These are phyloP conservation scores for Mollisia scopiformis DNA, from an alignment of 2,329 filamentous ascomycete species.

Conservation along the genomic window DNA sequence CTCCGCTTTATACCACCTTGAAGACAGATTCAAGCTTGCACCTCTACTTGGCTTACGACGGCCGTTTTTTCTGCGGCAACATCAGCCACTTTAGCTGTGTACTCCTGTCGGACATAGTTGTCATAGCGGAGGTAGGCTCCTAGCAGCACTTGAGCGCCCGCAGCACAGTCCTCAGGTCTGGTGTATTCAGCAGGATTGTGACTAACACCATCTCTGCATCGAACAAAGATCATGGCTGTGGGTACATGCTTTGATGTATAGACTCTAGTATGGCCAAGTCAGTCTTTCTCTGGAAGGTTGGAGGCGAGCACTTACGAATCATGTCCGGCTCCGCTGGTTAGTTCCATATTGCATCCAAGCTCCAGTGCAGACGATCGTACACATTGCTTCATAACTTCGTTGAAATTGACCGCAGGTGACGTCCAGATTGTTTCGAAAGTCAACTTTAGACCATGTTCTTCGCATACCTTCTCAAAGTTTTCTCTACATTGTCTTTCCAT, in stretches of 20 bases:
- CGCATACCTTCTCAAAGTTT: not conserved
- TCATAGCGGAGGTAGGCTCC: conserved; percentile 42
- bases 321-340: not conserved
- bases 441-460: not conserved
- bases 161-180: conserved; percentile 43
- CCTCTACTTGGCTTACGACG: not conserved
- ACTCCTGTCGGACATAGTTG: conserved; percentile 7
- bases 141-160: conserved; percentile 50
- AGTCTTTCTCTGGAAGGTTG: not conserved
- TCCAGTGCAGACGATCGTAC: not conserved
- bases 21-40: not conserved
- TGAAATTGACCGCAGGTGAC: not conserved
- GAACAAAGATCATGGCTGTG: conserved; percentile 38
- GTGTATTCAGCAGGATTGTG: conserved; percentile 29
- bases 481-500: not conserved
- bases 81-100: conserved; percentile 2
- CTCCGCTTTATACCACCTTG: not conserved
- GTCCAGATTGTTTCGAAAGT: conserved; percentile 1
- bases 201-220: conserved; percentile 32
- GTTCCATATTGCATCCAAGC: not conserved
- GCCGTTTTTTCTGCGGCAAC: not conserved
- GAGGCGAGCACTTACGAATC: not conserved
- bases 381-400: not conserved
- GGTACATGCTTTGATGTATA: conserved; percentile 33
- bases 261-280: conserved; percentile 33